Conservation (phyloP, 495 filamentous ascomycete genomes). For the Viridothelium virens region DNA sequence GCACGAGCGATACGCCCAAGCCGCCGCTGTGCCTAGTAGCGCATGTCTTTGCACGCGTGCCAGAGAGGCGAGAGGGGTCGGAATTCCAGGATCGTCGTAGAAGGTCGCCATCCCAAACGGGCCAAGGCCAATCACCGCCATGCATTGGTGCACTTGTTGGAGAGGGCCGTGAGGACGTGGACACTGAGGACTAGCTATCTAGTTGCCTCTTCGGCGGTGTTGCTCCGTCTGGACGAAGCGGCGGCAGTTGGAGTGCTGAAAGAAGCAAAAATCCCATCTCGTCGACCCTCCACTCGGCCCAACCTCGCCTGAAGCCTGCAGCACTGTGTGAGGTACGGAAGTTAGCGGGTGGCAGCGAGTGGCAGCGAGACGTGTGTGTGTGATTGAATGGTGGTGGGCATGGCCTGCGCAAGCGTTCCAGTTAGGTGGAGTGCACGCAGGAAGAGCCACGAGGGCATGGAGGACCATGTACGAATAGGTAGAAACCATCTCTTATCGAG, state of each 20-base stretch:
- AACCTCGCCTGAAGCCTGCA: neutral
- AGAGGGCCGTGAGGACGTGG: neutral
- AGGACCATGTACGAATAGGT: too few relatives aligned
- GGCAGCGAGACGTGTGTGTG: too few relatives aligned
- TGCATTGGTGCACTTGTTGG: neutral
- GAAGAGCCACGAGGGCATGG: too few relatives aligned
- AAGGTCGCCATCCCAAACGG: neutral
- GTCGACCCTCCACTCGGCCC: neutral
- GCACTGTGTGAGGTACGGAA: neutral
- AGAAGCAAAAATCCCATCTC: neutral
- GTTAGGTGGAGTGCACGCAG: too few relatives aligned
- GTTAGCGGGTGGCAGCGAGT: too few relatives aligned
- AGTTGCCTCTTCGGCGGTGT: conserved; percentile 7
- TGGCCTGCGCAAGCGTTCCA: neutral
- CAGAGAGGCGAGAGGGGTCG: conserved; percentile 11
- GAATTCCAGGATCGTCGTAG: conserved; percentile 1
- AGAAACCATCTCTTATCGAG: conserved; percentile 5
- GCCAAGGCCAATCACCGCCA: neutral
- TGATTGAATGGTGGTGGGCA: too few relatives aligned
- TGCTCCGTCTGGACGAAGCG: neutral
- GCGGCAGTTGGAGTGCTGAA: conserved; percentile 5
- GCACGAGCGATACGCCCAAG: neutral
- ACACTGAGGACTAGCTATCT: neutral
- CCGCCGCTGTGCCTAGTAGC: neutral
- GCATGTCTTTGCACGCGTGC: conserved; percentile 1